Base-by-base conservation (phyloP, 148 eudicot species). In the Fagopyrum tataricum region DNA sequence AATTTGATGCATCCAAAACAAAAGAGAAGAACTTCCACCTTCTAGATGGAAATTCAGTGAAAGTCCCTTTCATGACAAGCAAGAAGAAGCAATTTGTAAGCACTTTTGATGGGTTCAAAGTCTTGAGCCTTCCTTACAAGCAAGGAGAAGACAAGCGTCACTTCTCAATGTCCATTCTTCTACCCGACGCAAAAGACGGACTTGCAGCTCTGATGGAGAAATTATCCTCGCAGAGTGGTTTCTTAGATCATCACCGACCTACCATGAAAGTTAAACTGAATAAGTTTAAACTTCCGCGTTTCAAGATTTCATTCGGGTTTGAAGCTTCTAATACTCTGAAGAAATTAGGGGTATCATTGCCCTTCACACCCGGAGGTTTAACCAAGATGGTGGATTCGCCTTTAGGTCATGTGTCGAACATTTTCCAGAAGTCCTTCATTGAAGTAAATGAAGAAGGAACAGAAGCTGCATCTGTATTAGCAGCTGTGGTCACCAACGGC, bases 391-490 rank as follows among this genome's bases (percentile, higher is more conserved):
- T 87, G 43, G 91, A 84, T 64, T 85, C 93, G 1, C 75, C 84
- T 9, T 44, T 39, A 7, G 91, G 87, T 49, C 37, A 67, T 49
- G 97, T 94, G 43, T 94, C 98, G 0, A 84, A 77, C 75, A 83
- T 94, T 58, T 83, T 82, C 44, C 98, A 94, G 24, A 94, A 90
- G 77, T 85, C 97, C 4, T 91, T 87, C 67, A 85, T 94, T 23
- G 97, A 94, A 78, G 91, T 91, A 7, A 91, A 94, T 31, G 98
- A 94, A 76, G 97, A 89, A 84, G 98, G 98, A 17, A 94, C 96
- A 3, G 93, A 91, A 80, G 98, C 97, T 18, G 97, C 97, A 14
- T 93, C 93, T 44, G 93, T 88, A 44, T 53, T 96, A 17, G 91
- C 89, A 64, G 96, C 62, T 71, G 81, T 76, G 17, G n/a, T n/a